phyloP scores from a whole-genome alignment of 208 protist species.

The Phytomonas sp. region DNA sequence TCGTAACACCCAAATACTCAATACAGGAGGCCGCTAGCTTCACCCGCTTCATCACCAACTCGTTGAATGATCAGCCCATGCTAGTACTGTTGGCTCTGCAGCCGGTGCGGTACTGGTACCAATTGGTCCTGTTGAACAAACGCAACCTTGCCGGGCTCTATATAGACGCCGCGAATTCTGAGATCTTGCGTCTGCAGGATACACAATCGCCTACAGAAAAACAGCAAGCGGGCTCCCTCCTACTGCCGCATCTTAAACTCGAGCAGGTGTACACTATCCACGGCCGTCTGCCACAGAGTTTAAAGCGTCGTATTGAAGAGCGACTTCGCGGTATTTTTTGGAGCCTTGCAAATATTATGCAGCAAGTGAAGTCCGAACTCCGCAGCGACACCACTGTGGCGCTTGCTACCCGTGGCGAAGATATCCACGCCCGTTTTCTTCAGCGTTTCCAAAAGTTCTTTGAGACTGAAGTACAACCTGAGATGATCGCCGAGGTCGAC shows the following conservation, averaged over 20 bases:
- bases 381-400: slow-evolving; percentile 48
- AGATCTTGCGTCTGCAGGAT: not conserved
- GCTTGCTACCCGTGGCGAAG: slow-evolving; percentile 57
- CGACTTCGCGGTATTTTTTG: slow-evolving; percentile 21
- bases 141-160: slow-evolving; percentile 59
- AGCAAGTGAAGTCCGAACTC: slow-evolving; percentile 30
- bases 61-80: slow-evolving; percentile 85
- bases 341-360: slow-evolving; percentile 13
- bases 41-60: slow-evolving; percentile 58
- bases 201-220: not conserved
- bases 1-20: slow-evolving; percentile 73
- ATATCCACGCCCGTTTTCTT: slow-evolving; percentile 30
- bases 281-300: slow-evolving; percentile 31
- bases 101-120: slow-evolving; percentile 73
- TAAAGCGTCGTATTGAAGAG: slow-evolving; percentile 1
- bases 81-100: slow-evolving; percentile 70
- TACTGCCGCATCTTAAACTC: slow-evolving; percentile 17
- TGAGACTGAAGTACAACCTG: slow-evolving; percentile 48
- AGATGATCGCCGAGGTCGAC: slow-evolving; percentile 80
- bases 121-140: slow-evolving; percentile 57
- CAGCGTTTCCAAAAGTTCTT: slow-evolving; percentile 28
- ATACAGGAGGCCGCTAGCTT: slow-evolving; percentile 77
- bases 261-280: slow-evolving; percentile 41
- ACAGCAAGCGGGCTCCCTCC: not conserved
- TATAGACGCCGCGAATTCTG: slow-evolving; percentile 23